phyloP scores from a whole-genome alignment of 768 basidiomycete species.

The Termitomyces sp. region DNA sequence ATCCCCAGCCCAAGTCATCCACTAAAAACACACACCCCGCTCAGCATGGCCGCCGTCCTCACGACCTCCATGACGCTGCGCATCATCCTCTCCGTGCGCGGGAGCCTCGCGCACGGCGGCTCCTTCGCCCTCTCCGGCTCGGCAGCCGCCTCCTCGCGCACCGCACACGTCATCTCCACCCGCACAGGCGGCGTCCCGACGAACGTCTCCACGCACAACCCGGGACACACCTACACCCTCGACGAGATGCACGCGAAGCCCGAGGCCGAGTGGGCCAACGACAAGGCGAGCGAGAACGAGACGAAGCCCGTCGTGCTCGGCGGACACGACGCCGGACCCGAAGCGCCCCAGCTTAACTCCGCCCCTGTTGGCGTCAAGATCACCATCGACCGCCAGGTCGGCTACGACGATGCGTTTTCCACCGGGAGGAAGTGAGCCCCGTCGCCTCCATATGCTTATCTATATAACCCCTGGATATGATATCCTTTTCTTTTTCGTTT shows the following conservation, averaged over 20 bases:
- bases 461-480: background rate
- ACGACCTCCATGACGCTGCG: conserved; percentile 87
- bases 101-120: conserved; percentile 67
- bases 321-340: conserved; percentile 16
- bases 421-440: background rate
- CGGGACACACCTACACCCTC: conserved; percentile 43
- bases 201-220: conserved; percentile 28
- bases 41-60: conserved; percentile 76
- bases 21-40: background rate
- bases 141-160: conserved; percentile 37
- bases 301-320: conserved; percentile 30
- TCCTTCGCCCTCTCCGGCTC: conserved; percentile 55
- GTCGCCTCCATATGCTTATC: background rate
- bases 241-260: conserved; percentile 46
- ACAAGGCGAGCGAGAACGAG: conserved; percentile 37
- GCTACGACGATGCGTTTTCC: conserved; percentile 32
- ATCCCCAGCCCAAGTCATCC: background rate
- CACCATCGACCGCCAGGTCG: conserved; percentile 51
- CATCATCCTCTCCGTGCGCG: conserved; percentile 78
- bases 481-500: background rate
- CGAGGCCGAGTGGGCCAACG: conserved; percentile 38
- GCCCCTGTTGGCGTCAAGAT: conserved; percentile 46
- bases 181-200: conserved; percentile 34
- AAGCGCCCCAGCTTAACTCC: conserved; percentile 10
- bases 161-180: conserved; percentile 45